Evolutionary conservation across 306 rosid genomes (phyloP), one percentile per base, ranked within the genome.

Genomic region (Lotus japonicus): DNA sequence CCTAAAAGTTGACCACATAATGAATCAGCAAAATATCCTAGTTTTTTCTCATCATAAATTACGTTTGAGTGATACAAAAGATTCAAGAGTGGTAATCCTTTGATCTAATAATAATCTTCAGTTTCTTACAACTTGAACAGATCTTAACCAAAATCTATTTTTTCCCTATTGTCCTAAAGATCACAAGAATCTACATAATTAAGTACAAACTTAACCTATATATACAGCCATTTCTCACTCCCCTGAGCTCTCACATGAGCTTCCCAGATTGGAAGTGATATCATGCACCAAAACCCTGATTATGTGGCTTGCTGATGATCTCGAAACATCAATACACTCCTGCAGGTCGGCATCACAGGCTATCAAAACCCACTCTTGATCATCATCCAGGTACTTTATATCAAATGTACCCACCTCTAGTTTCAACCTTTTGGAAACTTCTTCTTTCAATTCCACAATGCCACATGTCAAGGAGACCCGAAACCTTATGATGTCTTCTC

Each of bases 331-430:
- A 61, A 85, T 64, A 75, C 99, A 95, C 79, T 95, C 97, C 73
- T 87, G 97, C 38, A 95, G 75, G 80, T 95, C 97, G 42, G 95
- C 95, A 64, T 88, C 91, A 39, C 97, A 95, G 31, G 95, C 88
- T 39, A 90, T 80, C 81, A 88, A 81, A 76, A 95, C 97, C 96
- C 95, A 91, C 72, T 88, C 97, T 0, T 84, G 85, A 74, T 88
- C 99, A 71, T 90, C 97, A 28, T 88, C 97, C 77, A 90, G 70
- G 75, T 87, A 88, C 85, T 90, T 88, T 66, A 95, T 75, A 65
- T 90, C 95, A 64, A 88, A 88, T 21, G 86, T 90, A 43, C 95
- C 91, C 16, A 80, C 78, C 71, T 95, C 92, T 71, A 95, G 7
- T 73, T 85, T 90, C 80, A 95, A 74, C 68, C 95, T 85, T 66